Conservation (phyloP, 768 basidiomycete genomes). For the Tulasnella sp. region DNA sequence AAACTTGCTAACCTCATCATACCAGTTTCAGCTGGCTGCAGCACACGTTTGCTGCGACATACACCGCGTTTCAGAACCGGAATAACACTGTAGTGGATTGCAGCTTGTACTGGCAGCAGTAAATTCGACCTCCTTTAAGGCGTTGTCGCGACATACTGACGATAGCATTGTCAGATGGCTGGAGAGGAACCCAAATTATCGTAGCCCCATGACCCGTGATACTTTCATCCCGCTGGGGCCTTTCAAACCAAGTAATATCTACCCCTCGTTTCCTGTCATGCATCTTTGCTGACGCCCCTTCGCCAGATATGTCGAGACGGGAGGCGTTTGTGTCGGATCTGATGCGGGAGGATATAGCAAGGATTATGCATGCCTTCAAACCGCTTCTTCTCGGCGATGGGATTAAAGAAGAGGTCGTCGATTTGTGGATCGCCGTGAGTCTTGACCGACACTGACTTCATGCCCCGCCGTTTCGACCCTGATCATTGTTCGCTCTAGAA, state of each 20-base stretch:
- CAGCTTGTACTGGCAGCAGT: neutral
- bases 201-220: neutral
- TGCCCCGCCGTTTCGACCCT: neutral
- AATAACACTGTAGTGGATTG: neutral
- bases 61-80: neutral
- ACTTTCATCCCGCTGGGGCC: neutral
- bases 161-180: neutral
- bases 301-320: neutral
- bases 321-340: neutral
- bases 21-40: conserved; percentile 10
- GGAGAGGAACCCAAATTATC: conserved; percentile 1
- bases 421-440: neutral
- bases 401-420: neutral
- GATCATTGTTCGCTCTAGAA: neutral
- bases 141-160: neutral
- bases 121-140: neutral
- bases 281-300: neutral
- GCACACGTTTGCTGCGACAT: neutral
- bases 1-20: neutral
- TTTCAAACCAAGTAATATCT: neutral
- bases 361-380: neutral
- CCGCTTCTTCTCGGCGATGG: conserved; percentile 2
- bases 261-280: neutral
- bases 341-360: neutral
- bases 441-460: neutral